phyloP scores from a whole-genome alignment of 208 protist species.

The Crithidia brevicula region DNA sequence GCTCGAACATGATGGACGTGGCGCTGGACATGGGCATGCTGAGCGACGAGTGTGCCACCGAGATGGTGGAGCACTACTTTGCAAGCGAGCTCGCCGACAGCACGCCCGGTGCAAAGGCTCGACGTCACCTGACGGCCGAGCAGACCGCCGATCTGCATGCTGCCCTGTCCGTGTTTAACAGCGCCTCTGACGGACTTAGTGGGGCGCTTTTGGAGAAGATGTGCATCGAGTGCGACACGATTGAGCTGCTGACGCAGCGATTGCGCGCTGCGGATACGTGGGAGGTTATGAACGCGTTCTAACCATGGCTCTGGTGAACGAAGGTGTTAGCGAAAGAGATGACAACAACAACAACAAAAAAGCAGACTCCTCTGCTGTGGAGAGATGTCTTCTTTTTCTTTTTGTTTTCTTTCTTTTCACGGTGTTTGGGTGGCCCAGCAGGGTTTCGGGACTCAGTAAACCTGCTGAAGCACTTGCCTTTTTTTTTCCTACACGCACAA shows the following conservation, averaged over 20 bases:
- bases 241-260: constrained; percentile 38
- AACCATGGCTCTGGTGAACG: not conserved
- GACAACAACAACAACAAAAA: not conserved
- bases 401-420: constrained; percentile 3
- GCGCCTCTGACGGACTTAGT: constrained; percentile 20
- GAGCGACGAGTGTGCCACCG: constrained; percentile 31
- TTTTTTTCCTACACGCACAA: no score
- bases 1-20: constrained; percentile 71
- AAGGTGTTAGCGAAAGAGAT: not conserved
- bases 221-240: constrained; percentile 45
- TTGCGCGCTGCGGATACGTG: constrained; percentile 20
- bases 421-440: no score
- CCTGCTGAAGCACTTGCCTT: no score
- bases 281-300: constrained; percentile 38
- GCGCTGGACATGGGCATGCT: constrained; percentile 72
- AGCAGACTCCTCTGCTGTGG: not conserved
- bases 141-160: constrained; percentile 15
- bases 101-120: not conserved
- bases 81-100: constrained; percentile 22
- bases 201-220: constrained; percentile 62
- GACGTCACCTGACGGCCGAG: constrained; percentile 15
- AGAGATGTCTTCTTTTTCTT: not conserved
- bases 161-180: constrained; percentile 19
- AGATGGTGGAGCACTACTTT: constrained; percentile 77
- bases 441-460: no score